These are phyloP conservation scores for Penicillium sp. DNA, from an alignment of 2,329 filamentous ascomycete species.

Conservation along the genomic window DNA sequence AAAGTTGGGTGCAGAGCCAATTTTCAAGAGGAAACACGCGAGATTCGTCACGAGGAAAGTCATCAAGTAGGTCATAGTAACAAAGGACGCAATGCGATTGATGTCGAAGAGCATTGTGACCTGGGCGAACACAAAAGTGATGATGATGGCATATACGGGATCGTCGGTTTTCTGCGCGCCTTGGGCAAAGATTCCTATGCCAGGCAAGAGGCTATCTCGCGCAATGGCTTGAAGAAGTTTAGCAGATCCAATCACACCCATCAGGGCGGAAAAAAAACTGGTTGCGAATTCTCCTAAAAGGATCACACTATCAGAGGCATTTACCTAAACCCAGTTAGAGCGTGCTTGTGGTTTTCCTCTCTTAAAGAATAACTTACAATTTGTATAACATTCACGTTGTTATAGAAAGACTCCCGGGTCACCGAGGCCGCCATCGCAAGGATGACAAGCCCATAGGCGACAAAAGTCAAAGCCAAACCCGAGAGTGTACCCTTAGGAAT, in stretches of 20 bases:
- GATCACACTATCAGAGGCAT: conserved; percentile 69
- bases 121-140: conserved; percentile 75
- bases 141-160: conserved; percentile 70
- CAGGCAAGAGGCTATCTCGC: conserved; percentile 74
- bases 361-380: conserved; percentile 49
- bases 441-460: conserved; percentile 73
- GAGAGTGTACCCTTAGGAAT: conserved; percentile 83
- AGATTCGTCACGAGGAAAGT: conserved; percentile 87
- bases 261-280: conserved; percentile 79
- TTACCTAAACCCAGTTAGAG: conserved; percentile 53
- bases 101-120: conserved; percentile 78
- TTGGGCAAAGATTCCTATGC: conserved; percentile 70
- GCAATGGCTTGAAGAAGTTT: conserved; percentile 83
- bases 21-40: conserved; percentile 81
- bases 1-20: conserved; percentile 86
- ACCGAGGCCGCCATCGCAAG: conserved; percentile 75
- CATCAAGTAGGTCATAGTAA: conserved; percentile 91
- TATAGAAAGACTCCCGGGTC: conserved; percentile 70
- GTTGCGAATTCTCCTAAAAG: conserved; percentile 80
- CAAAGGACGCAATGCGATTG: conserved; percentile 84
- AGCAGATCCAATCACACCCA: conserved; percentile 82
- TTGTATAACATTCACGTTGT: conserved; percentile 76
- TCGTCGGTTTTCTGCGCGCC: conserved; percentile 72
- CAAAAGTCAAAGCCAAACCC: conserved; percentile 72
- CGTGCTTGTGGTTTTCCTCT: not conserved